A percentile compares a stretch with the other conserved stretches of the same genome.
Conservation (phyloP, 1,284 basidiomycete species). For the Agaricales sp. region DNA sequence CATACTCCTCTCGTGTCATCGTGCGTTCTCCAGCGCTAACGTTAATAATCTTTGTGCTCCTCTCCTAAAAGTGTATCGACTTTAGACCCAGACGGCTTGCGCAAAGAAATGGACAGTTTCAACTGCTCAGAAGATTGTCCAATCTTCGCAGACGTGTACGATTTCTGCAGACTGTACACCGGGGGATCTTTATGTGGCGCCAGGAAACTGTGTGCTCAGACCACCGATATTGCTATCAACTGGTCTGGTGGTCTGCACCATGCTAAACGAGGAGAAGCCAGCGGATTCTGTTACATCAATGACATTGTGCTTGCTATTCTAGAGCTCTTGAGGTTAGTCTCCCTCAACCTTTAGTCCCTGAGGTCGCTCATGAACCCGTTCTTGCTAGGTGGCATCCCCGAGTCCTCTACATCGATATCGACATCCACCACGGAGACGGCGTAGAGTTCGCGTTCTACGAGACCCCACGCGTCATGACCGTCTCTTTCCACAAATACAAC, state of each 20-base stretch:
- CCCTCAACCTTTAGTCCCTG: conserved; percentile 3
- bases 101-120: conserved; percentile 67
- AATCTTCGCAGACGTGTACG: conserved; percentile 86
- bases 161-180: conserved; percentile 88
- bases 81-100: conserved; percentile 65
- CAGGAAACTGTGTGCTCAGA: conserved; percentile 73
- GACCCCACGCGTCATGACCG: conserved; percentile 95
- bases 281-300: conserved; percentile 95
- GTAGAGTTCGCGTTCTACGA: conserved; percentile 98
- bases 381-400: conserved; percentile 70
- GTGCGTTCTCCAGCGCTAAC: background rate
- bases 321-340: conserved; percentile 74
- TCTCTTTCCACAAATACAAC: conserved; percentile 99
- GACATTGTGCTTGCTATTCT: conserved; percentile 91
- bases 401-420: conserved; percentile 94
- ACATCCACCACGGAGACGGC: conserved; percentile 95
- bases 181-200: conserved; percentile 88
- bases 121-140: conserved; percentile 95
- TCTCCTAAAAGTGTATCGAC: conserved; percentile 60
- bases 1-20: background rate
- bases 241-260: conserved; percentile 97
- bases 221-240: conserved; percentile 94
- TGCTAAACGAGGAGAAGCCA: conserved; percentile 92
- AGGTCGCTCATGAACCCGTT: background rate
- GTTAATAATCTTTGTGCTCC: background rate